A percentile compares a stretch with the other conserved stretches of the same genome.
Evolutionary conservation across 768 basidiomycete species (phyloP).

Genomic region (Mycena capillaripes): DNA sequence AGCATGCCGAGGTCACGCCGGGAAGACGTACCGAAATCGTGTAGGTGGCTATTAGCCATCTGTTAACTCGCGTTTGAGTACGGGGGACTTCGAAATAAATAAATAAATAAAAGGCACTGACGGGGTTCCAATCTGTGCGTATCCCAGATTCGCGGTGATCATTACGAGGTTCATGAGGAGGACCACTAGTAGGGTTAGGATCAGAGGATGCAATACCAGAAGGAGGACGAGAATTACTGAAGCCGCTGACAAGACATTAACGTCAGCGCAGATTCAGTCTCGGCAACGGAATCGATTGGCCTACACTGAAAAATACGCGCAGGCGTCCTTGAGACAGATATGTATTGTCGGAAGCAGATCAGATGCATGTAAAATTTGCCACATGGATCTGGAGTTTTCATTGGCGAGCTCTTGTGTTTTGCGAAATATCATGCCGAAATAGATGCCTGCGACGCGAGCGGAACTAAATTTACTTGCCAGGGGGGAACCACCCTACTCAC

Average conservation of each 20-base stretch:
- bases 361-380: not conserved
- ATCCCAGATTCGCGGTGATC: conserved; percentile 8
- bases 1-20: not conserved
- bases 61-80: no score
- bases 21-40: conserved; percentile 12
- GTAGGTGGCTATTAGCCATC: conserved; percentile 21
- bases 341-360: conserved; percentile 18
- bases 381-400: conserved; percentile 1
- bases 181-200: not conserved
- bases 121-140: conserved; percentile 21
- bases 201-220: not conserved
- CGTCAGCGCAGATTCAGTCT: not conserved
- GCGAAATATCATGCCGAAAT: conserved; percentile 18
- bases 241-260: not conserved
- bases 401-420: not conserved
- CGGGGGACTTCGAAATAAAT: no score
- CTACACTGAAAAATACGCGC: conserved; percentile 15
- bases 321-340: conserved; percentile 19
- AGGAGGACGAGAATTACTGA: not conserved
- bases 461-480: no score
- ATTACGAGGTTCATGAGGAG: conserved; percentile 26
- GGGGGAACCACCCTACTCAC: not conserved
- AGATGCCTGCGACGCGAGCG: conserved; percentile 9
- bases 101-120: not conserved
- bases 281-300: not conserved